Base-by-base conservation (phyloP, 1,284 basidiomycete species). In the Rhodotorula sp. region DNA sequence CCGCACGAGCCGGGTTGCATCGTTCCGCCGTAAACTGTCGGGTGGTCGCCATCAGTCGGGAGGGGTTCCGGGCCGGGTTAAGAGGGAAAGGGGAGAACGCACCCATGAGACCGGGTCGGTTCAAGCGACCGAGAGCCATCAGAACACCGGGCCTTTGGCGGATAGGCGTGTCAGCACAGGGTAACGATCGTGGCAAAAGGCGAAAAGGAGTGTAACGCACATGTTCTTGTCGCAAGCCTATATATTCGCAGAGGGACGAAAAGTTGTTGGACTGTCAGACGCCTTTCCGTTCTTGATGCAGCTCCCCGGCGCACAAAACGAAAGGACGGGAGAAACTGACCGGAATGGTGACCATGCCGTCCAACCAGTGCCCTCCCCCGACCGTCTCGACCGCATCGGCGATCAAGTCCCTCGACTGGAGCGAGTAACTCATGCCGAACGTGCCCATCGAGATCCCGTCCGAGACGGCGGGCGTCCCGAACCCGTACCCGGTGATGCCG, bases 311-410 rank as follows among this genome's bases (percentile, higher is more conserved):
- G 18, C 48, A n/a, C 7, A 17, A 20, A n/a, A 0, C 3, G 45
- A 15, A 48, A 24, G 15, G 33, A 48, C 14, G 57, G 24, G 44
- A 20, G 44, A 24, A 20, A 79, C 85, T 69, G 79, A 91, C 91
- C 20, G 95, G 95, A 62, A 98, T 85, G 67, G 92, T 92, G 57
- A 97, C 92, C 89, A 96, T 93, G 54, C 92, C 95, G 79, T 98
- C 95, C n/a, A 98, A 86, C 87, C 94, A 96, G 81, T 99, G 95
- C 12, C 94, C 95, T 44, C 91, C 93, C n/a, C 90, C 95, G 45
- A 93, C 94, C 49, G 90, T 87, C 83, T 95, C 92, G 70, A 95
- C 89, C 46, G 90, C 91, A 79, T 95, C 93, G 29, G 92, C 93
- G 75, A 95, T 95, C 64, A 95, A 80, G 79, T 95, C 93, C 67